phyloP scores from a whole-genome alignment of 805 yeast species.

The Pichia heedii region DNA sequence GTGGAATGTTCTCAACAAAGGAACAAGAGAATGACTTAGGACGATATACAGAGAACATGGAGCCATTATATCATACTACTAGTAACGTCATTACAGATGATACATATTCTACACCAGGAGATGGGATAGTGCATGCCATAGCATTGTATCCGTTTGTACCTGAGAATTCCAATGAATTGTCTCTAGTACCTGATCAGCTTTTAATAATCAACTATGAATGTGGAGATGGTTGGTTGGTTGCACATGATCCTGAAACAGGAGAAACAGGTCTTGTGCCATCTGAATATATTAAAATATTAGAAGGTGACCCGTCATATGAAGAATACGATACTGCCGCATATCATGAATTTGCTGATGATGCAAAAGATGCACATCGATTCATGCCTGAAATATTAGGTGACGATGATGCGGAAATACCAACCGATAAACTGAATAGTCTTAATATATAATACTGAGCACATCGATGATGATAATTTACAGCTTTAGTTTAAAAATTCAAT shows the following conservation, averaged over 20 bases:
- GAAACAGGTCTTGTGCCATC: constrained; percentile 93
- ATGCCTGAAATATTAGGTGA: constrained; percentile 14
- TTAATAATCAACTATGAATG: constrained; percentile 84
- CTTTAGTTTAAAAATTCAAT: background rate
- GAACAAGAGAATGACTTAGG: background rate
- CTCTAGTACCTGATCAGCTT: constrained; percentile 67
- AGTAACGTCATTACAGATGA: background rate
- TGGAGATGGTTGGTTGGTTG: constrained; percentile 98
- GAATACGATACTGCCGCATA: constrained; percentile 16
- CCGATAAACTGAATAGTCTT: constrained; percentile 3
- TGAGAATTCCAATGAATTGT: constrained; percentile 89
- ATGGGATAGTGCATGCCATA: constrained; percentile 41
- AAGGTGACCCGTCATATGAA: background rate
- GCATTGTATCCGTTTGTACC: constrained; percentile 87
- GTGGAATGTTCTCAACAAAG: background rate
- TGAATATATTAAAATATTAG: constrained; percentile 62
- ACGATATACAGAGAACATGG: background rate
- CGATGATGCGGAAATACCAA: constrained; percentile 6
- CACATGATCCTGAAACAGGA: constrained; percentile 65
- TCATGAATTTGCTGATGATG: constrained; percentile 23
- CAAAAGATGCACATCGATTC: constrained; percentile 20
- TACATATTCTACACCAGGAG: background rate
- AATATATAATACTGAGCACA: constrained; percentile 5
- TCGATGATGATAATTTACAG: background rate
- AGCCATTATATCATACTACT: background rate